A percentile compares a stretch with the other conserved stretches of the same genome.
phyloP scores from a whole-genome alignment of 495 filamentous ascomycete genomes.

The Glonium stellatum region DNA sequence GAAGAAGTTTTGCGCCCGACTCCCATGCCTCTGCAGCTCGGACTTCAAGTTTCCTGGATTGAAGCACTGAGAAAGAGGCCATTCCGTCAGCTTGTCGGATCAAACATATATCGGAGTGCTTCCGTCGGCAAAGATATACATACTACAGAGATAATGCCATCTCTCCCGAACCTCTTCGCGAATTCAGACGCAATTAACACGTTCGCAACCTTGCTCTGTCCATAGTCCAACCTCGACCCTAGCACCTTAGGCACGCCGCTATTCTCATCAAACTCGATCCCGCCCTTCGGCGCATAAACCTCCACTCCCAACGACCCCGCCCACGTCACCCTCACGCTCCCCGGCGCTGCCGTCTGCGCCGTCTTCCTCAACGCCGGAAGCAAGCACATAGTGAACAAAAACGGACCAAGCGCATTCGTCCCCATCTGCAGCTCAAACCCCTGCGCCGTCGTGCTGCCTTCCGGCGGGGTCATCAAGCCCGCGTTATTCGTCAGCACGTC shows the following conservation, averaged over 20 bases:
- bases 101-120: too few species aligned
- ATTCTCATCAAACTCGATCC: background rate
- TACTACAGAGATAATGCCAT: constrained; percentile 23
- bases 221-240: constrained; percentile 32
- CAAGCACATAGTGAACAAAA: constrained; percentile 42
- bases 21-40: constrained; percentile 31
- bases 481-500: constrained; percentile 49
- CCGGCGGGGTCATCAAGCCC: constrained; percentile 38
- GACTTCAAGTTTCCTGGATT: constrained; percentile 36
- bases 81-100: too few species aligned
- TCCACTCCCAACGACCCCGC: constrained; percentile 30
- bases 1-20: constrained; percentile 2
- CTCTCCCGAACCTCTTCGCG: constrained; percentile 26
- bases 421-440: constrained; percentile 43
- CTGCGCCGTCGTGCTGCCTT: constrained; percentile 28
- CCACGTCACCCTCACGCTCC: constrained; percentile 40
- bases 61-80: constrained; percentile 12
- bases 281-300: constrained; percentile 22
- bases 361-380: constrained; percentile 40
- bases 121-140: background rate
- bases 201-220: constrained; percentile 38
- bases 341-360: constrained; percentile 21
- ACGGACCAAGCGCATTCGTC: constrained; percentile 45
- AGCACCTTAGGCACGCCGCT: background rate
- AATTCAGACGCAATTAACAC: constrained; percentile 37